Percentiles rank a stretch among this genome's conserved stretches.
phyloP scores from a whole-genome alignment of 768 basidiomycete genomes.

The Pleurotus tuber-regium region DNA sequence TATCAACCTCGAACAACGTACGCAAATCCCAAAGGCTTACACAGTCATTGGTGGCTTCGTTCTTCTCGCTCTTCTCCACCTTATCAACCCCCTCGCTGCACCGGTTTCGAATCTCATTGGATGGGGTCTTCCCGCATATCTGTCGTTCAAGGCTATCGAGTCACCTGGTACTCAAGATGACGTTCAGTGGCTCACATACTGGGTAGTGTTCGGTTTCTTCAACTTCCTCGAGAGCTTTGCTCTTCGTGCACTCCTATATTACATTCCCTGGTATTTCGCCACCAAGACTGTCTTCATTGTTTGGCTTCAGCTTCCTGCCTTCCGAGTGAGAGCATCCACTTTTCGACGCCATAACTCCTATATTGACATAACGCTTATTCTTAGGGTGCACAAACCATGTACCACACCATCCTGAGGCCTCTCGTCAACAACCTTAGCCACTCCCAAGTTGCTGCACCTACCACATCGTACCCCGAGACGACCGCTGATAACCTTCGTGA shows the following conservation, averaged over 20 bases:
- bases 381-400: constrained; percentile 85
- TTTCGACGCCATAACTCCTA: neutral
- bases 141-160: constrained; percentile 95
- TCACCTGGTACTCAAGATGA: constrained; percentile 79
- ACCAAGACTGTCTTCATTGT: constrained; percentile 90
- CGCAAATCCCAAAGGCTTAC: constrained; percentile 91
- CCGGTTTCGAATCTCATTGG: constrained; percentile 95
- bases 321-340: constrained; percentile 59
- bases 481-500: constrained; percentile 34
- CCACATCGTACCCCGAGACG: constrained; percentile 48
- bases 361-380: constrained; percentile 14
- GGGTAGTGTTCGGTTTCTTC: constrained; percentile 93
- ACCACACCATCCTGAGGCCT: constrained; percentile 76
- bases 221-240: constrained; percentile 90
- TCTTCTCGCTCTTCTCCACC: constrained; percentile 71
- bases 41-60: constrained; percentile 70
- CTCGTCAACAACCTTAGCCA: constrained; percentile 63
- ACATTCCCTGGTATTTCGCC: constrained; percentile 91
- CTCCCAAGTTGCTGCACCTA: constrained; percentile 40
- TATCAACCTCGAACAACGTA: constrained; percentile 82
- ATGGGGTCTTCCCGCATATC: constrained; percentile 91
- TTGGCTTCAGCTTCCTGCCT: constrained; percentile 86
- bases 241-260: constrained; percentile 82
- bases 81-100: constrained; percentile 87
- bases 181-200: constrained; percentile 97